phyloP scores from a whole-genome alignment of 768 basidiomycete species.

The Peribolospora kevripleyi region DNA sequence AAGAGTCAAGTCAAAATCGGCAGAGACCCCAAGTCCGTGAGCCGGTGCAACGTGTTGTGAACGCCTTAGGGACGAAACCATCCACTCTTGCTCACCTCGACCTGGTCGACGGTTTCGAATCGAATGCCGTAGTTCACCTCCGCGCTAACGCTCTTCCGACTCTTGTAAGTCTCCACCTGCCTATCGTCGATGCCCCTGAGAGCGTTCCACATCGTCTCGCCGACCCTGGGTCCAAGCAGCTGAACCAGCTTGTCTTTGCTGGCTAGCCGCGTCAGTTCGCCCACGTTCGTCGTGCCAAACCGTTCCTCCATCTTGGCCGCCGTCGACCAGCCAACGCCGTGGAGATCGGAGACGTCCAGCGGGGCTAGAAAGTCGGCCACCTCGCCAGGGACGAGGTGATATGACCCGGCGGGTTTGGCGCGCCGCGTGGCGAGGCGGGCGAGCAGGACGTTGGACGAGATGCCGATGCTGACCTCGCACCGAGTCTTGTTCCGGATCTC shows the following conservation, averaged over 20 bases:
- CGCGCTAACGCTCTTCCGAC: slow-evolving; percentile 71
- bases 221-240: slow-evolving; percentile 51
- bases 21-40: neutral
- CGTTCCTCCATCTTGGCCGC: slow-evolving; percentile 47
- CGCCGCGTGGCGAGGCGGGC: slow-evolving; percentile 71
- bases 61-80: neutral
- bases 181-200: slow-evolving; percentile 62
- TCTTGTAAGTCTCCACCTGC: slow-evolving; percentile 55
- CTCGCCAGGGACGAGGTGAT: slow-evolving; percentile 37
- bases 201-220: slow-evolving; percentile 63
- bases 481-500: slow-evolving; percentile 54
- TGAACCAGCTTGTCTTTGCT: slow-evolving; percentile 27
- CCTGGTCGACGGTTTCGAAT: slow-evolving; percentile 59
- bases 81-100: slow-evolving; percentile 24
- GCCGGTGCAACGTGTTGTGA: too few relatives aligned
- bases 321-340: slow-evolving; percentile 58
- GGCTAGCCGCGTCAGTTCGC: slow-evolving; percentile 30
- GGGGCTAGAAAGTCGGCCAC: slow-evolving; percentile 35
- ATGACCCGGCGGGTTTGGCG: slow-evolving; percentile 77
- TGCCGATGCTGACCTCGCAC: slow-evolving; percentile 56
- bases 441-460: slow-evolving; percentile 72
- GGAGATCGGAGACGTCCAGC: slow-evolving; percentile 53
- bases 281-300: slow-evolving; percentile 41
- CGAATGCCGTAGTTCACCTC: slow-evolving; percentile 96
- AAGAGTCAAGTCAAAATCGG: neutral